Conservation (phyloP, 805 yeast species). For the Wickerhamiella brachini region DNA sequence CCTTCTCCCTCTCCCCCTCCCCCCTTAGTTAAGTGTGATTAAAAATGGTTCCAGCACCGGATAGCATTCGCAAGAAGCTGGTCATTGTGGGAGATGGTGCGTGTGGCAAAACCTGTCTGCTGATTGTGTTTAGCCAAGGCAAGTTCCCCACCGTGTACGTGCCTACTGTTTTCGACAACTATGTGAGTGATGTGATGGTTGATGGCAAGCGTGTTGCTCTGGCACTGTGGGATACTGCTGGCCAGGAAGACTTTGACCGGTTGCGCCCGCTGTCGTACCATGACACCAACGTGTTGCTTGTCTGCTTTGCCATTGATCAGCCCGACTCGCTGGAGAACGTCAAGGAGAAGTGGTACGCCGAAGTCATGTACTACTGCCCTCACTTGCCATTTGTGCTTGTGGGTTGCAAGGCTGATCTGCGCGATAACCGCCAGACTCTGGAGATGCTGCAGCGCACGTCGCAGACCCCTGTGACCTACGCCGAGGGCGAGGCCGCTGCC, state of each 20-base stretch:
- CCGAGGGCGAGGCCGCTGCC: slow-evolving; percentile 80
- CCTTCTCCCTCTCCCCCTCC: neutral
- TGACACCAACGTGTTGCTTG: slow-evolving; percentile 79
- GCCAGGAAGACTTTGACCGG: slow-evolving; percentile 95
- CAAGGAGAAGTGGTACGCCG: slow-evolving; percentile 92
- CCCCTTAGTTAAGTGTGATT: neutral
- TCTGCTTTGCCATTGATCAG: slow-evolving; percentile 80
- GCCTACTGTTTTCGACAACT: slow-evolving; percentile 94
- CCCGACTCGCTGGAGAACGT: slow-evolving; percentile 90
- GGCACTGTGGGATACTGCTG: slow-evolving; percentile 97
- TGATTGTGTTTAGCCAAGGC: slow-evolving; percentile 73
- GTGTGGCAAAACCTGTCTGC: slow-evolving; percentile 87
- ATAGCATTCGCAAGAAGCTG: slow-evolving; percentile 36
- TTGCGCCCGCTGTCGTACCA: slow-evolving; percentile 85
- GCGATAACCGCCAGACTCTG: slow-evolving; percentile 66
- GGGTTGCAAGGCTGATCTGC: slow-evolving; percentile 82
- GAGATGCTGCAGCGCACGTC: slow-evolving; percentile 61
- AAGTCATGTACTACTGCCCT: slow-evolving; percentile 85
- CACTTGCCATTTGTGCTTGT: slow-evolving; percentile 86
- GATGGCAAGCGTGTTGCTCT: slow-evolving; percentile 86
- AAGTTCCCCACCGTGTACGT: slow-evolving; percentile 90
- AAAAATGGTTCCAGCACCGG: slow-evolving; percentile 16
- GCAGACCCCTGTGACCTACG: slow-evolving; percentile 65
- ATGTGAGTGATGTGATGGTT: slow-evolving; percentile 89
- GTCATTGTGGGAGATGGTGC: slow-evolving; percentile 98